These are phyloP conservation scores for Calycina marina DNA, from an alignment of 2,329 filamentous ascomycete species.

Conservation along the genomic window DNA sequence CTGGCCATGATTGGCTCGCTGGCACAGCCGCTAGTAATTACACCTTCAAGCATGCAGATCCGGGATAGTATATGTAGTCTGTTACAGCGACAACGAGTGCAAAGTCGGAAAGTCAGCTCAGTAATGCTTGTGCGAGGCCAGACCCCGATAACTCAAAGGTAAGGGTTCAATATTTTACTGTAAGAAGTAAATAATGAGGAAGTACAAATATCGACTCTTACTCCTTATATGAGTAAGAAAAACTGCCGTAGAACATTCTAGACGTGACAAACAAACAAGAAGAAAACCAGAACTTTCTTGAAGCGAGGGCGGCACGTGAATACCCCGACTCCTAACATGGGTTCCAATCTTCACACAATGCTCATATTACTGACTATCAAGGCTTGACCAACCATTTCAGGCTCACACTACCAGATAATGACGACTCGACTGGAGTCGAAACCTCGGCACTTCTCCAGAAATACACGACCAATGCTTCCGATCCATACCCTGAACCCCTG, in stretches of 20 bases:
- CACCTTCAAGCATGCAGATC: conserved; percentile 34
- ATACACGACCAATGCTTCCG: conserved; percentile 23
- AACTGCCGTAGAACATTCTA: no score
- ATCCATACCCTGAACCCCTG: conserved; percentile 37
- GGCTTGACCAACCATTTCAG: conserved; percentile 26
- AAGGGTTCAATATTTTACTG: no score
- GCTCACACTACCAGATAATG: conserved; percentile 30
- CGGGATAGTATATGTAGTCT: conserved; percentile 24
- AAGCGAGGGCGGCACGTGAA: no score
- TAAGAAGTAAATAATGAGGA: no score
- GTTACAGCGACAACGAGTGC: conserved; percentile 22
- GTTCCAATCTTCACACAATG: no score
- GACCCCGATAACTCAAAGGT: no score
- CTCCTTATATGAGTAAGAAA: no score
- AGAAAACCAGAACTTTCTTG: no score
- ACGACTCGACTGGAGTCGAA: conserved; percentile 26
- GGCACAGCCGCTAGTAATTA: conserved; percentile 30
- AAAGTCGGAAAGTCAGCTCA: conserved; percentile 23
- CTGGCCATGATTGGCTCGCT: conserved; percentile 35
- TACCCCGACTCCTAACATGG: no score
- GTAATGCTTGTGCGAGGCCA: no score
- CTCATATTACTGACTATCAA: conserved; percentile 29
- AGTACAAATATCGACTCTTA: no score
- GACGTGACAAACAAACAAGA: no score
- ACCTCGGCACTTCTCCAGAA: conserved; percentile 24